A percentile compares a stretch with the other conserved stretches of the same genome.
These are phyloP conservation scores for Fimicolochytrium jonesii DNA, from an alignment of 192 early-diverging fungal species.

Conservation along the genomic window DNA sequence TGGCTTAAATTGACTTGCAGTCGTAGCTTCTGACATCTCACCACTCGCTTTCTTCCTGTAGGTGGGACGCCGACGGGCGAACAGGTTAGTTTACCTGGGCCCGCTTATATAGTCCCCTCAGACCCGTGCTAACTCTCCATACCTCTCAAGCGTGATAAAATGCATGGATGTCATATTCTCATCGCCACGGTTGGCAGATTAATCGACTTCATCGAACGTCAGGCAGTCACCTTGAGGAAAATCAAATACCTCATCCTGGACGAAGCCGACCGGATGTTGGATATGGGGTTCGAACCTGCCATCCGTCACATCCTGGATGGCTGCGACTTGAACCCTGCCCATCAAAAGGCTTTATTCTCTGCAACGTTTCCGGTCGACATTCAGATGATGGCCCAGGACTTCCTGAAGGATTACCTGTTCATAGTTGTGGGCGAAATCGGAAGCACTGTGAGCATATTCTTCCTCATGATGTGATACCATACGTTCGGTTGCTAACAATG, in stretches of 20 bases:
- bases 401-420: constrained; percentile 82
- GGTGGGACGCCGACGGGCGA: constrained; percentile 84
- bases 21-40: no score
- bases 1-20: no score
- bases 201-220: constrained; percentile 81
- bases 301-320: constrained; percentile 83
- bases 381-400: constrained; percentile 90
- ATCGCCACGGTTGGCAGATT: constrained; percentile 93
- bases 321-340: constrained; percentile 71
- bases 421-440: constrained; percentile 85
- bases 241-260: constrained; percentile 62
- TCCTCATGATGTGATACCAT: no score
- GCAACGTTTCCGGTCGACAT: constrained; percentile 98
- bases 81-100: constrained; percentile 78
- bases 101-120: no score
- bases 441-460: constrained; percentile 35
- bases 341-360: constrained; percentile 97
- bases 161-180: constrained; percentile 92
- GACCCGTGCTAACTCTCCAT: no score
- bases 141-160: no score
- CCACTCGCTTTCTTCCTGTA: no score
- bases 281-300: constrained; percentile 97
- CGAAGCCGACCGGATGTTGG: constrained; percentile 97
- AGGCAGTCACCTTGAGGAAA: constrained; percentile 60
- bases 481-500: no score